Evolutionary conservation across 2,329 filamentous ascomycete genomes (phyloP).

Genomic region (Ilyonectria robusta): DNA sequence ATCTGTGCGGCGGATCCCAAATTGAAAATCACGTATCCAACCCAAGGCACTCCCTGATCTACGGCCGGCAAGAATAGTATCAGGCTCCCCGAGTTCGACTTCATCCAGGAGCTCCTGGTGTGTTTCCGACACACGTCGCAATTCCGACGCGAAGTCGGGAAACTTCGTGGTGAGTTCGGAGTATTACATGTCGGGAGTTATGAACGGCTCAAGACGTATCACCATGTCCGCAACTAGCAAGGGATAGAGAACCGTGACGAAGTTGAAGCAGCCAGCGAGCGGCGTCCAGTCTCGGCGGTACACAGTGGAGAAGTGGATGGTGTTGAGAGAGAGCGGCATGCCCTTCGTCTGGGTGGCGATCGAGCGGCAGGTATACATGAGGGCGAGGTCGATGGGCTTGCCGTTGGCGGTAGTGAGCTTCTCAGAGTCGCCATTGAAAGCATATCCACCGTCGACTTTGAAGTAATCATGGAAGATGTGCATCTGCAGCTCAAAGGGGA

Average conservation of each 20-base stretch:
- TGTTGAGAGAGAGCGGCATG: conserved; percentile 15
- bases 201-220: not conserved
- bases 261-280: not conserved
- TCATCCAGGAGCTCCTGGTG: not conserved
- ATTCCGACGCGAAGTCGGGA: not conserved
- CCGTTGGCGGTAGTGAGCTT: conserved; percentile 3
- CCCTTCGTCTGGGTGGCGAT: not conserved
- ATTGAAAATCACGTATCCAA: not conserved
- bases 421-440: not conserved
- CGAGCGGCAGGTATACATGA: conserved; percentile 16
- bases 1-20: not conserved
- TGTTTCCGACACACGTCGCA: not conserved
- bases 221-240: not conserved
- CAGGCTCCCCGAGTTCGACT: not conserved
- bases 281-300: not conserved
- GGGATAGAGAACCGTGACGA: not conserved
- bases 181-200: conserved; percentile 10
- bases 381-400: conserved; percentile 10
- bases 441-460: conserved; percentile 14
- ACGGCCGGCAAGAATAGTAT: not conserved
- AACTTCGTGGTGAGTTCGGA: not conserved
- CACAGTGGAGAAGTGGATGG: conserved; percentile 21
- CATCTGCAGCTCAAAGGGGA: conserved; percentile 15
- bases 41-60: not conserved
- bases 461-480: conserved; percentile 12